These are phyloP conservation scores for Lepiota brunneoincarnata DNA, from an alignment of 768 basidiomycete genomes.

Conservation along the genomic window DNA sequence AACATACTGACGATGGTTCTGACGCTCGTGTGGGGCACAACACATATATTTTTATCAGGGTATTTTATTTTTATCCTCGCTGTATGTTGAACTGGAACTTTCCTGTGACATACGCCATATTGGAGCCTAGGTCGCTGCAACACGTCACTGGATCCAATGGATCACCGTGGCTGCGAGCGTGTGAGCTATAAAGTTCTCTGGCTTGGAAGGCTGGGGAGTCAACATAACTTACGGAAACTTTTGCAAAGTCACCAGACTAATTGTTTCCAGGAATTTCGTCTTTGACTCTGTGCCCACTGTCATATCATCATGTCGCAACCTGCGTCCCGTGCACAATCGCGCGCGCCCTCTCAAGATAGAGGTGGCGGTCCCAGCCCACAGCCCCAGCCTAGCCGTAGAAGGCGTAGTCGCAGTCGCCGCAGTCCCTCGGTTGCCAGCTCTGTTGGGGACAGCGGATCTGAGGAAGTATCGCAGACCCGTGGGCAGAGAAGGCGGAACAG, in stretches of 20 bases:
- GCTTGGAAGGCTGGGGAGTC: background rate
- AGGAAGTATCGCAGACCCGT: background rate
- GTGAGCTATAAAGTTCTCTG: background rate
- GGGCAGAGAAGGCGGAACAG: constrained; percentile 11
- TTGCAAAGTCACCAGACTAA: too few species aligned
- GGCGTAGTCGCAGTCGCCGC: constrained; percentile 16
- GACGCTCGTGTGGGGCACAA: too few species aligned
- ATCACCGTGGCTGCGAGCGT: too few species aligned
- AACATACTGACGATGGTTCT: too few species aligned
- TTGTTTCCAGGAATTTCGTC: too few species aligned
- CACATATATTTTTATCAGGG: too few species aligned
- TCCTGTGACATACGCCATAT: too few species aligned
- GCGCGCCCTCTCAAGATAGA: constrained; percentile 6
- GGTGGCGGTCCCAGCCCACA: background rate
- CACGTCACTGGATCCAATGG: too few species aligned
- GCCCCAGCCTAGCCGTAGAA: constrained; percentile 10
- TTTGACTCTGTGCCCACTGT: too few species aligned
- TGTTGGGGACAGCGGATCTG: constrained; percentile 3
- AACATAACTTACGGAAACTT: background rate
- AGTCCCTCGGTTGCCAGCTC: constrained; percentile 10
- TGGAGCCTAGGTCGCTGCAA: too few species aligned
- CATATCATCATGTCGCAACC: constrained; percentile 5
- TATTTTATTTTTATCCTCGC: too few species aligned
- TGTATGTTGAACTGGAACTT: too few species aligned
- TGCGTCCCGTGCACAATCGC: constrained; percentile 6